phyloP scores from a whole-genome alignment of 2,329 filamentous ascomycete genomes.

The Fusarium sp. region DNA sequence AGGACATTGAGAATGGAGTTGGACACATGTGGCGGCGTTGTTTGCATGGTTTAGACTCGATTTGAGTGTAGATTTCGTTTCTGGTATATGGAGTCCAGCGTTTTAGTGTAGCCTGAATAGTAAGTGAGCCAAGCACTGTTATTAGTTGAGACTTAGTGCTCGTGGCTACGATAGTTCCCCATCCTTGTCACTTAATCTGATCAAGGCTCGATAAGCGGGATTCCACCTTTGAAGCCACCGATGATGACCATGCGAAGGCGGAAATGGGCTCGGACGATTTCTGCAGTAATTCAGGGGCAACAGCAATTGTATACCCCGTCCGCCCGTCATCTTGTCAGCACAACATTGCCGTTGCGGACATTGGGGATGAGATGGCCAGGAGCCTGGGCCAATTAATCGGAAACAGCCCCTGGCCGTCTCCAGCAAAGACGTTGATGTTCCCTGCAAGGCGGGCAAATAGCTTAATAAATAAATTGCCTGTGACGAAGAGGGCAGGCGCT shows the following conservation, averaged over 20 bases:
- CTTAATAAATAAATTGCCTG: slow-evolving; percentile 25
- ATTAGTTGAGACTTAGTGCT: no score
- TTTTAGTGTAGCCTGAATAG: neutral
- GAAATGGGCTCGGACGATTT: neutral
- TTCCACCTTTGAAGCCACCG: neutral
- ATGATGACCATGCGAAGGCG: neutral
- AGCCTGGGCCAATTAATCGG: slow-evolving; percentile 23
- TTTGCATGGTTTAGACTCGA: neutral
- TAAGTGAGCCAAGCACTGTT: neutral
- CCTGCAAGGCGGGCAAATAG: slow-evolving; percentile 15
- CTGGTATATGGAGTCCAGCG: slow-evolving; percentile 8
- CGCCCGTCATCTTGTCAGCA: neutral
- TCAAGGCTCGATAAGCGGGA: slow-evolving; percentile 28
- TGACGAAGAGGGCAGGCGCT: slow-evolving; percentile 5
- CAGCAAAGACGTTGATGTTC: neutral
- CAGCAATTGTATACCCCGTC: neutral
- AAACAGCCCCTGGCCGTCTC: slow-evolving; percentile 4
- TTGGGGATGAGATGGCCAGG: neutral
- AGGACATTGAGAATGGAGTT: slow-evolving; percentile 14
- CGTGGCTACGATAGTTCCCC: no score
- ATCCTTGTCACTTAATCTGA: slow-evolving; percentile 13
- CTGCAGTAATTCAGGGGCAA: slow-evolving; percentile 13
- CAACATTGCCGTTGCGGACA: neutral
- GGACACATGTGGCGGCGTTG: slow-evolving; percentile 11
- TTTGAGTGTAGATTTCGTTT: slow-evolving; percentile 4